Base-by-base conservation (phyloP, 208 protist species). In the Crithidia bombi region DNA sequence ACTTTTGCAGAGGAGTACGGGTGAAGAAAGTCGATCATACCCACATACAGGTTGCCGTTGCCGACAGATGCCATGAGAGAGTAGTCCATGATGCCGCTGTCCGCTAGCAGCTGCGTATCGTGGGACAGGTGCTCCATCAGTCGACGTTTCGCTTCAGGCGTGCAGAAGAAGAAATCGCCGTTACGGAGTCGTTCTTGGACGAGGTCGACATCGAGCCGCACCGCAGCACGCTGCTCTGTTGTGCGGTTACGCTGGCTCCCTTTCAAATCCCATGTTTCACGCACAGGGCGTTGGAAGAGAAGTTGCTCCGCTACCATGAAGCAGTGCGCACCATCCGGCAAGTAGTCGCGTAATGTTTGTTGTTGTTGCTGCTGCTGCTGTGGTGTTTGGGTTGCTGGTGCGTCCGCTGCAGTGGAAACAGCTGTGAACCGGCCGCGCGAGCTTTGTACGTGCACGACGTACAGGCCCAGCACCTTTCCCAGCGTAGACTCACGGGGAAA, bases 1-100 rank as follows among this genome's bases (percentile, higher is more conserved):
- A 83, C 73, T 65, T 96, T 96, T 0, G 72, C 85, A 5, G 86
- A 79, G 15, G 81, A 87, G 78, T 91, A 96, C 3, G 91, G 91
- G 71, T 96, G 86, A 47, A 96, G 67, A 69, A 87, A 96, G 74
- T 96, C 91, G 32, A 96, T 84, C 41, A 96, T 69, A 25, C 91
- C 87, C 19, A 95, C 63, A 39, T 63, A 73, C 47, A 75, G 30
- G 17, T 33, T 25, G 25, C 47, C 25, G 19, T 11, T 12, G 51
- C 58, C 54, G 6, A 83, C 50, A 10, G 75, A 78, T n/a, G 81
- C 83, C 72, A 92, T 69, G 14, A 92, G 75, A 0, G 88, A 94
- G 69, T 96, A 96, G 69, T 96, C 91, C 85, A 93, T 93, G 33
- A 93, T 84, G 21, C 69, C 72, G 36, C 76, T 75, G 2, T 69